Evolutionary conservation across 495 filamentous ascomycete species (phyloP).

Genomic region (Filosporella fistucella): DNA sequence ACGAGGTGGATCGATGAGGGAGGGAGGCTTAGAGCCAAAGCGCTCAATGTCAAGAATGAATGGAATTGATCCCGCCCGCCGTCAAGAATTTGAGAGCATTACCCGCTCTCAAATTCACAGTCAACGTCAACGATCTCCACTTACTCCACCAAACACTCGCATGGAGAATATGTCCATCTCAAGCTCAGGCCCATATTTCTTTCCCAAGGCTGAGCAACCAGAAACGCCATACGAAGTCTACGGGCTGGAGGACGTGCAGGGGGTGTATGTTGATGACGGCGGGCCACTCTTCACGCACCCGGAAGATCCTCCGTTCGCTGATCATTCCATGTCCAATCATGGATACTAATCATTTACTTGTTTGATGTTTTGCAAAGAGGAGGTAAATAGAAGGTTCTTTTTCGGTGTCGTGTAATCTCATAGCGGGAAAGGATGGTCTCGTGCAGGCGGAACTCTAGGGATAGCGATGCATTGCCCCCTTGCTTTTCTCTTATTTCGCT

Average conservation of each 20-base stretch:
- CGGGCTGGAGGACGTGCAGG: constrained; percentile 19
- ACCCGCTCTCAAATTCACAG: not conserved
- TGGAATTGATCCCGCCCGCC: not conserved
- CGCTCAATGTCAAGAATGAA: too few relatives aligned
- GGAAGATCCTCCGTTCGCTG: too few relatives aligned
- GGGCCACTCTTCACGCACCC: constrained; percentile 18
- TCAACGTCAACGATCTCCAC: constrained; percentile 11
- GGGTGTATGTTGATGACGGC: constrained; percentile 18
- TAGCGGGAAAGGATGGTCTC: too few relatives aligned
- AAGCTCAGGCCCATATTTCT: constrained; percentile 11
- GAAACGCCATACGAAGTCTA: constrained; percentile 12
- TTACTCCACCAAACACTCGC: constrained; percentile 13
- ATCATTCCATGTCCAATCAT: not conserved
- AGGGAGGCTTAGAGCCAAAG: too few relatives aligned
- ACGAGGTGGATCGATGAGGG: too few relatives aligned
- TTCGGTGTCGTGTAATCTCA: too few relatives aligned
- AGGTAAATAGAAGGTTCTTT: too few relatives aligned
- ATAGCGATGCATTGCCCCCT: too few relatives aligned
- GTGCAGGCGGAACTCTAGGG: too few relatives aligned
- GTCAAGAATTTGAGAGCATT: not conserved
- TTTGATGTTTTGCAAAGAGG: too few relatives aligned
- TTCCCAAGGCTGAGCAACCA: constrained; percentile 6
- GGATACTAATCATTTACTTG: too few relatives aligned
- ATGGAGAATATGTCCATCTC: not conserved
- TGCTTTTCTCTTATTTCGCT: too few relatives aligned